Evolutionary conservation across 2,329 filamentous ascomycete species (phyloP), one percentile per base, ranked within the genome.

Genomic region (Neoscytalidium dimidiatum): DNA sequence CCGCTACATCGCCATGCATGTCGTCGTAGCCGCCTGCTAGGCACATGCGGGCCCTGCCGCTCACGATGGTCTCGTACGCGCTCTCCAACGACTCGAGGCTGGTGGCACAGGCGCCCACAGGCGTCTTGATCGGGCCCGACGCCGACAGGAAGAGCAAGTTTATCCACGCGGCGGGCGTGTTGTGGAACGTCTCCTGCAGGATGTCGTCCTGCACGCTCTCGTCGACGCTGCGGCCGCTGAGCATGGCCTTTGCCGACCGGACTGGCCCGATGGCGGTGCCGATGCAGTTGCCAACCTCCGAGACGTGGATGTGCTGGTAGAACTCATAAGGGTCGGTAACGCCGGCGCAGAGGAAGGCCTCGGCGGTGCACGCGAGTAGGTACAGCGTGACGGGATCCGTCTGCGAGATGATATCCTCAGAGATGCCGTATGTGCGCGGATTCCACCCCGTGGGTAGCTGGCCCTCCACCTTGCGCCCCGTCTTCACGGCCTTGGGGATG

Each of bases 121-220:
- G 77, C 0, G 78, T 78, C 8, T 68, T 70, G 21, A 74, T 77
- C 0, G 78, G 76, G 0, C 78, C 79, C 0, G 73, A 66, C 0
- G 75, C 68, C 3, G 67, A 69, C 21, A 78, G 69, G 11, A 80
- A 69, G 11, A 81, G 73, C 78, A 81, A 79, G 56, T 80, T 80
- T 26, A 78, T 65, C 78, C 78, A 80, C 1, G 78, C 77, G 0
- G 67, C 70, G 0, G 68, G 68, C 0, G 78, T 75, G 66, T 78
- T 79, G 38, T 75, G 51, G 65, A 76, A 79, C 0, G 77, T 73
- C 28, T 80, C 78, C 5, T 70, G 68, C 0, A 80, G 65, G 13
- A 76, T 70, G 46, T 80, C 77, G 49, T 68, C 74, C 56, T 75
- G 73, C 0, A 78, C 71, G 0, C 67, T 63, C 5, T 68, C 66